Base-by-base conservation (phyloP, 192 early-diverging fungal species). In the Anaeromyces robustus region DNA sequence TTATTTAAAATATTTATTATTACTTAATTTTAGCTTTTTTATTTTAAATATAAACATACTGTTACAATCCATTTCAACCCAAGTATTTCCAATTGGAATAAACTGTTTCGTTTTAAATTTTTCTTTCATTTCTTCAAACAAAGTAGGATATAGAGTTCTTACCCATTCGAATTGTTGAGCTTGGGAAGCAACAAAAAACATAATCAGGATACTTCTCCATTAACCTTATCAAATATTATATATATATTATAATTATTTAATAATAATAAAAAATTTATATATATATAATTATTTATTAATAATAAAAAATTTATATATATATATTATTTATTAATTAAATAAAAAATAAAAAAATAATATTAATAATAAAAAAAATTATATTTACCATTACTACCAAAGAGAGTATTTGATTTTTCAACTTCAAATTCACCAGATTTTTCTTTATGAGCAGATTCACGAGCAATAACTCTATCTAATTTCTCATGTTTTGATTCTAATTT, bases 1-100 rank as follows among this genome's bases (percentile, higher is more conserved):
- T 29, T 7, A 80, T 77, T 77, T 77, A 52, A 32, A 37, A 26
- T 77, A 29, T 26, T 26, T 26, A 77, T 4, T 4, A 41, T n/a
- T n/a, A n/a, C n/a, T n/a, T n/a, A n/a, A n/a, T n/a, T n/a, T n/a
- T n/a, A n/a, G n/a, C n/a, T n/a, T n/a, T n/a, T n/a, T n/a, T 6
- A 41, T 59, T 26, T 14, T 79, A 41, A 78, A 13, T 4, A 14
- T 32, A 78, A 78, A 31, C 77, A 5, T 37, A 81, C 80, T 86
- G 87, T 99, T 98, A 86, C 94, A 94, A 86, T 99, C 98, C 96
- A 98, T 98, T 84, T 99, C 98, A 18, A 98, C 90, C 97, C 96
- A 98, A 29, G 96, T 95, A 81, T 89, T 87, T 30, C 98, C 98
- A 79, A 97, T 96, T 11, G 95, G 95, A 77, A 97, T 88, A 84